Conservation (phyloP, 2,329 filamentous ascomycete genomes). For the Harringtonia lauricola region DNA sequence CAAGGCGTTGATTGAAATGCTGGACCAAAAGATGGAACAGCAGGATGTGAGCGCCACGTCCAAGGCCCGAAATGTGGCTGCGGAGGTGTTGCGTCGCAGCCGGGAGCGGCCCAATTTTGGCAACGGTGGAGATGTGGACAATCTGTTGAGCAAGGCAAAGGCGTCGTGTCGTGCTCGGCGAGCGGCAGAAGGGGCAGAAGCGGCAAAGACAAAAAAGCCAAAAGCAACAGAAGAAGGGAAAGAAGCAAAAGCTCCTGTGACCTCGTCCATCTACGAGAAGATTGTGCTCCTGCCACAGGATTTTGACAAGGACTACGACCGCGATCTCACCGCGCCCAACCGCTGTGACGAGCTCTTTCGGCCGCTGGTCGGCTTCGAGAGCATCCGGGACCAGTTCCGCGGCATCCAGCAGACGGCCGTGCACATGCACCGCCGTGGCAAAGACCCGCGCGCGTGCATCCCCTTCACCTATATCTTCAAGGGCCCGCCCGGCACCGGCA, state of each 20-base stretch:
- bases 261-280: slow-evolving; percentile 12
- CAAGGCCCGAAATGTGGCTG: slow-evolving; percentile 38
- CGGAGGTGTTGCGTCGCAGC: slow-evolving; percentile 46
- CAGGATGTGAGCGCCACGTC: slow-evolving; percentile 39
- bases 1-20: slow-evolving; percentile 43
- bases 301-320: slow-evolving; percentile 47
- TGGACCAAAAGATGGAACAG: slow-evolving; percentile 50
- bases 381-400: neutral
- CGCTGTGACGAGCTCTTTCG: neutral
- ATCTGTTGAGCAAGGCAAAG: slow-evolving; percentile 48
- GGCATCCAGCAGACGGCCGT: slow-evolving; percentile 40
- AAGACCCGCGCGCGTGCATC: slow-evolving; percentile 45
- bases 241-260: neutral
- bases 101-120: slow-evolving; percentile 56
- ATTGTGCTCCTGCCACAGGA: slow-evolving; percentile 25
- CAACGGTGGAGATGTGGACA: slow-evolving; percentile 65
- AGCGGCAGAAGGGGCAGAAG: too few relatives aligned
- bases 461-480: slow-evolving; percentile 60
- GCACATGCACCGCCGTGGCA: slow-evolving; percentile 35
- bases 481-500: slow-evolving; percentile 50
- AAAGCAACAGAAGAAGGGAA: too few relatives aligned
- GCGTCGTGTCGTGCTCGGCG: slow-evolving; percentile 13
- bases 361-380: neutral
- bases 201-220: neutral
- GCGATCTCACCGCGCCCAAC: slow-evolving; percentile 15